These are phyloP conservation scores for Cardamine occulta DNA, from an alignment of 345 rosid genomes.

Conservation along the genomic window DNA sequence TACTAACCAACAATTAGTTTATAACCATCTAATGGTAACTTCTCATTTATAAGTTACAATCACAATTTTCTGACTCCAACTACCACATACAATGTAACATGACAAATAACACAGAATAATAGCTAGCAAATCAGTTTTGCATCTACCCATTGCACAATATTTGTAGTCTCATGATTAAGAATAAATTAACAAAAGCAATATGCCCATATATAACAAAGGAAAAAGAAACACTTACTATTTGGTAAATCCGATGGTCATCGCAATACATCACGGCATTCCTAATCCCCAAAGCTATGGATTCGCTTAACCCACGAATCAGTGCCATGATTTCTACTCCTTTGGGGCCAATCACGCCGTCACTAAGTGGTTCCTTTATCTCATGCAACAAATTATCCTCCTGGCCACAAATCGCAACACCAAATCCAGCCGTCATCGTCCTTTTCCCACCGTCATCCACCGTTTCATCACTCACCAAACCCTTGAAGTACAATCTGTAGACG, in stretches of 20 bases:
- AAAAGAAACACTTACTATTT: slow-evolving; percentile 7
- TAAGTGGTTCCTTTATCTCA: slow-evolving; percentile 15
- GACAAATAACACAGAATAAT: not conserved
- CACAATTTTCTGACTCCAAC: slow-evolving; percentile 46
- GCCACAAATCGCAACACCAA: slow-evolving; percentile 2
- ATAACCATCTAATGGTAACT: not conserved
- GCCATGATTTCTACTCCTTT: slow-evolving; percentile 17
- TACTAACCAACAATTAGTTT: slow-evolving; percentile 14
- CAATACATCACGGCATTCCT: not conserved
- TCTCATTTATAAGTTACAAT: slow-evolving; percentile 50
- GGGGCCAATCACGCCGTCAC: not conserved
- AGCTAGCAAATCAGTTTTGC: not conserved
- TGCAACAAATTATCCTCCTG: not conserved
- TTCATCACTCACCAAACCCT: slow-evolving; percentile 11
- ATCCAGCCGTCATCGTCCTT: not conserved
- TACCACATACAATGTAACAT: not conserved
- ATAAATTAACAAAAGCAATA: not conserved
- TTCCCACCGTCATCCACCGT: not conserved
- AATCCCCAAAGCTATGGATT: slow-evolving; percentile 12
- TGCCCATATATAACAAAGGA: not conserved
- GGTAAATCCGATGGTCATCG: slow-evolving; percentile 10
- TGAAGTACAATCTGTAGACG: slow-evolving; percentile 5
- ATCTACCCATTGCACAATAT: not conserved
- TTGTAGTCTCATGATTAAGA: not conserved
- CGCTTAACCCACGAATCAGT: slow-evolving; percentile 19